A percentile compares a stretch with the other conserved stretches of the same genome.
These are phyloP conservation scores for Agaricus subrufescens DNA, from an alignment of 768 basidiomycete species.

Conservation along the genomic window DNA sequence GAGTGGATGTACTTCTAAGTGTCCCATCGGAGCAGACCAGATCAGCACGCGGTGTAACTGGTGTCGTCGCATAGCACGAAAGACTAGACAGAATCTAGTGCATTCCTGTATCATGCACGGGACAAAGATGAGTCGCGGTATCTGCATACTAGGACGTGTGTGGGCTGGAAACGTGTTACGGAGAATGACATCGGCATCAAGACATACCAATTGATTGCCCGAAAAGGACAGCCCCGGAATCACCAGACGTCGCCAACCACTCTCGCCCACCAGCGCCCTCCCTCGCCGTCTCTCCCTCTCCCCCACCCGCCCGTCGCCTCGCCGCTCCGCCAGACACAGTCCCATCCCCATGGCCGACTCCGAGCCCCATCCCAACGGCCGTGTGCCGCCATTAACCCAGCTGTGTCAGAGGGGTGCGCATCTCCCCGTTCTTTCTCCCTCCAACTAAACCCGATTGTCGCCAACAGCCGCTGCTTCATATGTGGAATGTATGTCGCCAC, in stretches of 20 bases:
- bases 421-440: constrained; percentile 7
- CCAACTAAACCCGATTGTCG: not conserved
- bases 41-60: no score
- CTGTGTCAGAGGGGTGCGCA: constrained; percentile 70
- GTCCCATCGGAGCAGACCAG: no score
- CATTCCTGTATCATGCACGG: no score
- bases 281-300: not conserved
- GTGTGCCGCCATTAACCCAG: constrained; percentile 59
- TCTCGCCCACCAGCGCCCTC: not conserved
- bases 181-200: not conserved
- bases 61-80: no score
- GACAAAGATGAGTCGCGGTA: no score
- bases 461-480: constrained; percentile 4
- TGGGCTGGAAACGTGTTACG: no score
- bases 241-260: constrained; percentile 5
- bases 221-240: constrained; percentile 6
- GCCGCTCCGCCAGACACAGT: not conserved
- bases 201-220: constrained; percentile 1
- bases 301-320: not conserved
- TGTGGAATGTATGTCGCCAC: not conserved
- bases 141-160: no score
- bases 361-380: constrained; percentile 22
- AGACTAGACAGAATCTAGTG: no score
- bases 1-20: no score
- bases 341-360: constrained; percentile 15